phyloP scores from a whole-genome alignment of 345 rosid species.

The Erodium maritimum region DNA sequence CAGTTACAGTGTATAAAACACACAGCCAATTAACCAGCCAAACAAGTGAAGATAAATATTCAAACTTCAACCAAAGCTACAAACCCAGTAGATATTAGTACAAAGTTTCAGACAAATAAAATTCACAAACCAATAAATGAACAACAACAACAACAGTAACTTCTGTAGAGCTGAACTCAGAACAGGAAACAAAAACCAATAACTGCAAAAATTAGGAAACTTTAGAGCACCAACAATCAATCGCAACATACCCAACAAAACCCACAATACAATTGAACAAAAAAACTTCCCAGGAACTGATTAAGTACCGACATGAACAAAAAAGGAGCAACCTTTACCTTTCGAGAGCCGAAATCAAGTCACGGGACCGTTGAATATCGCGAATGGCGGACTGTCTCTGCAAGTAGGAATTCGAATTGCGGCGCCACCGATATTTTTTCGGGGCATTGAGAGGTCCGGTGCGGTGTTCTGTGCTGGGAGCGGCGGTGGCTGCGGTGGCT shows the following conservation, averaged over 20 bases:
- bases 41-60: too few relatives aligned
- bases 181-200: not conserved
- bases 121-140: not conserved
- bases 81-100: not conserved
- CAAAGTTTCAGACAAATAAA: not conserved
- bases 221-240: not conserved
- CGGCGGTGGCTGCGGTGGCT: not conserved
- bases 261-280: conserved; percentile 1
- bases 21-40: too few relatives aligned
- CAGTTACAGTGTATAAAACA: too few relatives aligned
- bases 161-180: not conserved
- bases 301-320: not conserved
- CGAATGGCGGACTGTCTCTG: conserved; percentile 56
- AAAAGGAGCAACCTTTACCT: conserved; percentile 22
- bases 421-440: conserved; percentile 15
- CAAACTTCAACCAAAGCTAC: not conserved
- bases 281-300: not conserved
- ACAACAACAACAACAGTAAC: not conserved
- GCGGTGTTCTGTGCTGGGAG: conserved; percentile 13
- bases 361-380: conserved; percentile 46
- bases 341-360: conserved; percentile 43
- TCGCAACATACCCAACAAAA: not conserved
- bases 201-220: not conserved
- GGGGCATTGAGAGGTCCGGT: conserved; percentile 11
- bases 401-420: conserved; percentile 41